Base-by-base conservation (phyloP, 2,329 filamentous ascomycete genomes). In the Aspergillus brunneoviolaceus region DNA sequence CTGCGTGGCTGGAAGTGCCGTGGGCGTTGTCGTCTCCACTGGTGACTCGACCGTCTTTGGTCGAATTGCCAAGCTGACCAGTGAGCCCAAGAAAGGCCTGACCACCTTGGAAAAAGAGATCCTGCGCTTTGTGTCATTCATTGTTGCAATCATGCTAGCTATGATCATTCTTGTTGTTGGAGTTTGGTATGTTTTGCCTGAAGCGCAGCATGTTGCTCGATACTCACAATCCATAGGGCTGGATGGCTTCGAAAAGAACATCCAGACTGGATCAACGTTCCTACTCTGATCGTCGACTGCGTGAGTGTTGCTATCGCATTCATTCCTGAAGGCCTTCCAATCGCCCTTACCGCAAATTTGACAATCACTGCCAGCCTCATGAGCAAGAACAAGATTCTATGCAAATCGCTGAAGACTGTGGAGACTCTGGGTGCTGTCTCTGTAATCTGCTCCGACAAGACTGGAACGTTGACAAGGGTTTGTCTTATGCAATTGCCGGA, bases 301-400 rank as follows among this genome's bases (percentile, higher is more conserved):
- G 89, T 92, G 50, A 86, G 83, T 47, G 85, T 91, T 1, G 89
- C 87, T 0, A 87, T 91, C 7, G 89, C 89, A 1, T 91, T 91
- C 70, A 90, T 92, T 14, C 89, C 90, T 0, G 89, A 92, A 74
- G 88, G 89, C 5, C 77, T 91, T 0, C 88, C 89, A 0, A 87
- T 91, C 54, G 88, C 88, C 0, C 76, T 91, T 39, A 89, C 88
- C 0, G 85, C 87, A 1, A 89, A 86, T 19, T 79, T 93, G 64
- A 92, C 89, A 0, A 92, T 93, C 60, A 88, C 86, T 1, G 89
- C 90, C 21, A 90, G 89, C 64, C 82, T 90, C 66, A 92, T 93
- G 90, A 82, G 82, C 63, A 87, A 88, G 76, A 88, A 92, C 73
- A 89, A 89, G 70, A 87, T 92, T 49, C 82, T 92, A 9, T 92